phyloP scores from a whole-genome alignment of 495 filamentous ascomycete species.

The Echria macrotheca region DNA sequence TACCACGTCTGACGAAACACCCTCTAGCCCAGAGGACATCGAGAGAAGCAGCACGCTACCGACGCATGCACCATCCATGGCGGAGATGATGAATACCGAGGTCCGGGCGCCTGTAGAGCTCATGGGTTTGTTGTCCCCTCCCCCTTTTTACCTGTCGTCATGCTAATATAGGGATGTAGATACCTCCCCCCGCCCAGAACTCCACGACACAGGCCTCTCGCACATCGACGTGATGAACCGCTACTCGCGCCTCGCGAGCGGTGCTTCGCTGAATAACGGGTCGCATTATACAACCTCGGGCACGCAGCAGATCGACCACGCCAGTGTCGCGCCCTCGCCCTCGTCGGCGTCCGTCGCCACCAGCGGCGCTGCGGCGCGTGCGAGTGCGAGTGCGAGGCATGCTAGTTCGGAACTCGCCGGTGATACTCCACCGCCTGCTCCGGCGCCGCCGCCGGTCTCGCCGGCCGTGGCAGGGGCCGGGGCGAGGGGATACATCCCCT shows the following conservation, averaged over 20 bases:
- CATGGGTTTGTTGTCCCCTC: constrained; percentile 29
- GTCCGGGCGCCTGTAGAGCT: constrained; percentile 36
- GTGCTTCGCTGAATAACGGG: constrained; percentile 14
- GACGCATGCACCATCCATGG: constrained; percentile 15
- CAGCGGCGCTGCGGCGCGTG: constrained; percentile 10
- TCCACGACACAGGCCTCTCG: constrained; percentile 27
- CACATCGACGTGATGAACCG: constrained; percentile 22
- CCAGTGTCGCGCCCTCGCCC: constrained; percentile 14
- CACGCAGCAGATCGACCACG: constrained; percentile 26
- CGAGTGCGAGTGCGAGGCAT: too few species aligned
- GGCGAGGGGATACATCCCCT: constrained; percentile 22
- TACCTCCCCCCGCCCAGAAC: constrained; percentile 29
- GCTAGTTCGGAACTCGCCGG: neutral
- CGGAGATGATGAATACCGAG: constrained; percentile 36
- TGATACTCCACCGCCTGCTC: neutral
- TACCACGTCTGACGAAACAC: constrained; percentile 33
- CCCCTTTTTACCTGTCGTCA: neutral
- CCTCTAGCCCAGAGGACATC: constrained; percentile 15
- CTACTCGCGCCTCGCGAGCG: constrained; percentile 20
- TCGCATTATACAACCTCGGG: constrained; percentile 11
- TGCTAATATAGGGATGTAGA: constrained; percentile 22
- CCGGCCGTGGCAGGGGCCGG: too few species aligned
- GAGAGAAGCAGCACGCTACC: constrained; percentile 24
- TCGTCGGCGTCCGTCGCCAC: constrained; percentile 15
- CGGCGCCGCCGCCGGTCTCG: neutral